Percentiles rank a stretch among this genome's conserved stretches.
Conservation (phyloP, 768 basidiomycete species). For the Scleroderma bovista region DNA sequence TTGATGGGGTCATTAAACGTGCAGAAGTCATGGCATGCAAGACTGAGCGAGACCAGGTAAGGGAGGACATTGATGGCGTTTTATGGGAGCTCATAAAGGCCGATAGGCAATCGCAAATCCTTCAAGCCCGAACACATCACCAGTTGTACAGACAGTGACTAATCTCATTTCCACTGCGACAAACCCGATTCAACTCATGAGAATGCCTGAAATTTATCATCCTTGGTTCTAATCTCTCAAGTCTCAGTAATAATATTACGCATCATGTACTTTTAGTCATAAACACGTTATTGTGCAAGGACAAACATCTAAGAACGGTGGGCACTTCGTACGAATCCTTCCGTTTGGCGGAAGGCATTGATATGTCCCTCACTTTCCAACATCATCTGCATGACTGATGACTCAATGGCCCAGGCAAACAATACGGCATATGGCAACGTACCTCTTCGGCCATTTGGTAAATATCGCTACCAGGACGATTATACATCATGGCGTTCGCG, state of each 20-base stretch:
- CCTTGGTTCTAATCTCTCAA: constrained; percentile 67
- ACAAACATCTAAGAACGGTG: constrained; percentile 15
- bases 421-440: constrained; percentile 21
- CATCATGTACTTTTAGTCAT: constrained; percentile 2
- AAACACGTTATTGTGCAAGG: background rate
- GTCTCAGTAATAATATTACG: constrained; percentile 2
- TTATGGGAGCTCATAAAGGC: background rate
- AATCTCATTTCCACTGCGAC: constrained; percentile 83
- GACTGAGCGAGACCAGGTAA: constrained; percentile 76
- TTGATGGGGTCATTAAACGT: constrained; percentile 70
- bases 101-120: constrained; percentile 13
- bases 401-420: background rate
- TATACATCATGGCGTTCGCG: constrained; percentile 97
- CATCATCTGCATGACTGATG: constrained; percentile 55
- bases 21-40: constrained; percentile 85
- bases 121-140: constrained; percentile 21
- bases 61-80: constrained; percentile 2
- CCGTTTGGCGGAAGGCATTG: constrained; percentile 68
- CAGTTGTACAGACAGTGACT: constrained; percentile 76
- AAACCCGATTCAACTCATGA: constrained; percentile 77
- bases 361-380: constrained; percentile 63
- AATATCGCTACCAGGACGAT: constrained; percentile 81
- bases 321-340: constrained; percentile 54
- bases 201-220: constrained; percentile 79
- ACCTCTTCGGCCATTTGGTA: constrained; percentile 90